phyloP scores from a whole-genome alignment of 1,284 basidiomycete species.

The Ganoderma leucocontextum region DNA sequence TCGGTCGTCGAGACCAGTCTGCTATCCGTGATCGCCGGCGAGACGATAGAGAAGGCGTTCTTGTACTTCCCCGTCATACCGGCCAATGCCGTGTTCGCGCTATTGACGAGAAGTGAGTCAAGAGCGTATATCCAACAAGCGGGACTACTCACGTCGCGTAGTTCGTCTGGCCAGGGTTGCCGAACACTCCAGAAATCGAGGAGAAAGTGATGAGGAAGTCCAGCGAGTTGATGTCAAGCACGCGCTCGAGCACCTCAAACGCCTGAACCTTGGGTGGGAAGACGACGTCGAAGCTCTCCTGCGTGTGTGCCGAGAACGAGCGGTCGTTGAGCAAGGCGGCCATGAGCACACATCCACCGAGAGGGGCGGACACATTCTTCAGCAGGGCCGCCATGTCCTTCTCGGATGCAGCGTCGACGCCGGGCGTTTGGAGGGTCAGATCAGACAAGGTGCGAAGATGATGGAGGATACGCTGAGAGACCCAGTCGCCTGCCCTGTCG shows the following conservation, averaged over 20 bases:
- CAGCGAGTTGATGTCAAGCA: constrained; percentile 35
- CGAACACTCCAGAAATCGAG: constrained; percentile 46
- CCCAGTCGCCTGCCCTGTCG: constrained; percentile 29
- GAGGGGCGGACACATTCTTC: constrained; percentile 29
- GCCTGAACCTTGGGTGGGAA: constrained; percentile 45
- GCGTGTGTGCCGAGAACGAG: constrained; percentile 41
- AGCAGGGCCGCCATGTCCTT: constrained; percentile 36
- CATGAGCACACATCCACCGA: constrained; percentile 48
- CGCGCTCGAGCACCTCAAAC: constrained; percentile 37
- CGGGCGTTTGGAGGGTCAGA: constrained; percentile 40
- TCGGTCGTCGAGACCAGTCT: constrained; percentile 23
- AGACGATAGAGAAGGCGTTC: constrained; percentile 49
- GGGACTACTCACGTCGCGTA: constrained; percentile 44
- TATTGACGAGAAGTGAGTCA: constrained; percentile 26
- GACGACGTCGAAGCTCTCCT: constrained; percentile 41
- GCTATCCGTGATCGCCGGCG: constrained; percentile 46
- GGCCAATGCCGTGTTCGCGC: constrained; percentile 49
- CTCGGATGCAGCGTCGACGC: constrained; percentile 42
- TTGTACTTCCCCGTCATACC: constrained; percentile 37
- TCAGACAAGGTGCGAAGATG: constrained; percentile 42
- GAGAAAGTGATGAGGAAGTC: constrained; percentile 51
- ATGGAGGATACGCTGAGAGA: constrained; percentile 39
- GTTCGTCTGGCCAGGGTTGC: constrained; percentile 50
- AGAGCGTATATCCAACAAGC: neutral
- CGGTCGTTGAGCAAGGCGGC: constrained; percentile 45